These are phyloP conservation scores for Podila horticola DNA, from an alignment of 192 early-diverging fungal species.

Conservation along the genomic window DNA sequence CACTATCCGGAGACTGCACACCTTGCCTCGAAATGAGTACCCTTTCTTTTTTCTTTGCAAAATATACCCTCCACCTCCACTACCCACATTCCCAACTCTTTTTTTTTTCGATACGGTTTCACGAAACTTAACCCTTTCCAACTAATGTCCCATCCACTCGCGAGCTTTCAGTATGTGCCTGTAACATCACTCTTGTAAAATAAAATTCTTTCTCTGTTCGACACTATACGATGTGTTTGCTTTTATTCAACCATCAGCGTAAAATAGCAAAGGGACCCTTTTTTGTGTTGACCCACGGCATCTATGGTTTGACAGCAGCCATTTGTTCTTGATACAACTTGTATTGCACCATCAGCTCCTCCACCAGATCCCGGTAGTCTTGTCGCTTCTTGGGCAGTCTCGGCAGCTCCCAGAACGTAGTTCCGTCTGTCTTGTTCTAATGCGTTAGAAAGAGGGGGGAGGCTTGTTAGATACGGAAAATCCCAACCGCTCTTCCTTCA, in stretches of 20 bases:
- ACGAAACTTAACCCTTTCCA: too few relatives aligned
- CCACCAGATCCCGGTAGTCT: constrained; percentile 22
- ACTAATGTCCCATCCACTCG: too few relatives aligned
- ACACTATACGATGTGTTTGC: too few relatives aligned
- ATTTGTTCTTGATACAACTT: not conserved
- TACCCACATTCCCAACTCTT: not conserved
- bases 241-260: too few relatives aligned
- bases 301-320: too few relatives aligned
- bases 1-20: not conserved
- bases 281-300: too few relatives aligned
- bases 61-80: not conserved
- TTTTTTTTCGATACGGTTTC: not conserved
- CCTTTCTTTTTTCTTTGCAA: not conserved
- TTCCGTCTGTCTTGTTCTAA: constrained; percentile 22
- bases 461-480: too few relatives aligned
- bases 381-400: constrained; percentile 24
- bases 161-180: too few relatives aligned
- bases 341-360: constrained; percentile 21
- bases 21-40: not conserved
- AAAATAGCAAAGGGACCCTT: too few relatives aligned
- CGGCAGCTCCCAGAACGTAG: constrained; percentile 12
- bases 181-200: too few relatives aligned
- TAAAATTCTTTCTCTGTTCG: too few relatives aligned
- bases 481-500: too few relatives aligned
- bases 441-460: not conserved